These are phyloP conservation scores for Termitomyces sp. DNA, from an alignment of 768 basidiomycete genomes.

Conservation along the genomic window DNA sequence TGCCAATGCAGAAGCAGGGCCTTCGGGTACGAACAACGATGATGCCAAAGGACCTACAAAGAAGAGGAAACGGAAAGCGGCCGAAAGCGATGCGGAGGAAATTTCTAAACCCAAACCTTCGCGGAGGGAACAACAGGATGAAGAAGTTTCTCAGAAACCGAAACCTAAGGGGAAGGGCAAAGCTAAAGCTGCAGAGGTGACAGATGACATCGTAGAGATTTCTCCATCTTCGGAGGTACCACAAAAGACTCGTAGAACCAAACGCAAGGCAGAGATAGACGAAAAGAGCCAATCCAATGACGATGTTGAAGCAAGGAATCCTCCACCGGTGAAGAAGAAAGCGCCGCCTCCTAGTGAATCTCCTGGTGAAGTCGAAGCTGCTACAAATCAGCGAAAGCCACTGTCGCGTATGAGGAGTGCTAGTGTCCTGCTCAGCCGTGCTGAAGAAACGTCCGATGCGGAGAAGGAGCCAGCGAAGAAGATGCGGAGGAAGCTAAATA, in stretches of 20 bases:
- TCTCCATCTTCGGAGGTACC: background rate
- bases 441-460: conserved; percentile 5
- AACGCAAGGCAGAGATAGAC: conserved; percentile 20
- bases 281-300: conserved; percentile 14
- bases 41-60: background rate
- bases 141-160: conserved; percentile 14
- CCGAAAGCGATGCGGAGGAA: conserved; percentile 15
- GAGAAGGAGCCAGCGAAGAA: conserved; percentile 36
- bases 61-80: conserved; percentile 6
- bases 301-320: conserved; percentile 15
- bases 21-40: conserved; percentile 2
- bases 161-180: conserved; percentile 28
- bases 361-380: background rate
- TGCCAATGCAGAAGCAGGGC: conserved; percentile 8
- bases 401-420: conserved; percentile 14
- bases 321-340: conserved; percentile 13
- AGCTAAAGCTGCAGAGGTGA: conserved; percentile 13
- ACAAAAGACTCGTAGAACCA: conserved; percentile 14
- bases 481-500: conserved; percentile 66
- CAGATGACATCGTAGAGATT: conserved; percentile 19
- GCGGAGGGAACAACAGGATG: conserved; percentile 12
- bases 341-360: conserved; percentile 2
- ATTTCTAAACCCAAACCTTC: conserved; percentile 14
- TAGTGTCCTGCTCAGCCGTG: conserved; percentile 5
- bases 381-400: conserved; percentile 7